Base-by-base conservation (phyloP, 2,329 filamentous ascomycete genomes). In the Fusarium albidum region DNA sequence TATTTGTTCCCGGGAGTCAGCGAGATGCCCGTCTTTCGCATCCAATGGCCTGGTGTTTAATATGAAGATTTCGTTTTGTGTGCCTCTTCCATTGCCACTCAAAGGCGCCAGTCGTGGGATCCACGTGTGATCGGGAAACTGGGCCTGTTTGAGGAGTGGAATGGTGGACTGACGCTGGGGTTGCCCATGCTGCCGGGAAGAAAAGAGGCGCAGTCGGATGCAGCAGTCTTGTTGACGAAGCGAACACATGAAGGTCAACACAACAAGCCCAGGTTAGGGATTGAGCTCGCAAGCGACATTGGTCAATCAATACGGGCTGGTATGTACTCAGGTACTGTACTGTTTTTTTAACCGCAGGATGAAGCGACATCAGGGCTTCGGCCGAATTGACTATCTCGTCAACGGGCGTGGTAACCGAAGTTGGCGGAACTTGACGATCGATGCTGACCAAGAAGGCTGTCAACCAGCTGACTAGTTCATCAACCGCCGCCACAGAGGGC, bases 161-260 rank as follows among this genome's bases (percentile, higher is more conserved):
- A 49, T 45, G 51, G 59, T 59, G 57, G 58, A 55, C 52, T 55
- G 54, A 54, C 39, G 33, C 28, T 33, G 37, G 37, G 37, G 46
- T 42, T 42, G 53, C 57, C 58, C 60, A 52, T 54, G 46, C 46
- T 57, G 49, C 49, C 49, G 58, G 45, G 39, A 40, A 38, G 17
- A 45, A 49, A 57, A 38, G 54, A 62, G 53, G 52, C 55, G 55
- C 52, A 47, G 44, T 44, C 55, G 27, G 32, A 35, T 42, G 39
- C 38, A 51, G 40, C 53, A n/a, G n/a, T 53, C 50, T 33, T 44
- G 39, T 35, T 40, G 40, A 35, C 37, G 21, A 17, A 18, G 15
- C n/a, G 10, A 18, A 45, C 27, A 38, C n/a, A 13, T 26, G 21
- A 21, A 21, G 21, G 21, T 21, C 21, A 7, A 7, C 21, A 7